Evolutionary conservation across 768 basidiomycete genomes (phyloP).

Genomic region (Lentinula lateritia): DNA sequence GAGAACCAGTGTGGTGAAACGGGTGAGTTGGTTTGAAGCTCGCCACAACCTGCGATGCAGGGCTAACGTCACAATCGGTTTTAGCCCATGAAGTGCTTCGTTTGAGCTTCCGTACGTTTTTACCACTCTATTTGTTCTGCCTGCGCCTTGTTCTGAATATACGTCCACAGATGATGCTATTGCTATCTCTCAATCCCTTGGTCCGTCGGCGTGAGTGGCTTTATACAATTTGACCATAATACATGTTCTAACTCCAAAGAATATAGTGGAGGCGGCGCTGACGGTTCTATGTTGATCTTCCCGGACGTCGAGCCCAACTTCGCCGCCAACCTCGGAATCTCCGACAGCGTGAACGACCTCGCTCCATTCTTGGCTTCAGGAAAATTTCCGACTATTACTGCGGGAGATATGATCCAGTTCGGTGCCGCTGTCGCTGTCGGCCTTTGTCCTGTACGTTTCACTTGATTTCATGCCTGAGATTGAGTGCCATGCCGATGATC

Average conservation of each 20-base stretch:
- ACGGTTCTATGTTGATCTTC: slow-evolving; percentile 24
- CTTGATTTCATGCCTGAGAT: slow-evolving; percentile 10
- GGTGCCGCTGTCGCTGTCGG: slow-evolving; percentile 27
- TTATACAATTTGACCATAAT: no score
- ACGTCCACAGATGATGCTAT: no score
- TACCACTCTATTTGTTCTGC: no score
- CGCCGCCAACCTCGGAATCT: slow-evolving; percentile 10
- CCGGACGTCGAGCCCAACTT: slow-evolving; percentile 16
- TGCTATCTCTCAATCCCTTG: no score
- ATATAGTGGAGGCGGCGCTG: slow-evolving; percentile 23
- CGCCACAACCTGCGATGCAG: no score
- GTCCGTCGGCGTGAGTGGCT: no score
- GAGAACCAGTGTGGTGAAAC: slow-evolving; percentile 27
- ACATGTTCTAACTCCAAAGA: no score
- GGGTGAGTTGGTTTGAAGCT: background rate
- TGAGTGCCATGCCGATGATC: background rate
- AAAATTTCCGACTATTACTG: slow-evolving; percentile 1
- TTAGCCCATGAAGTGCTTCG: no score
- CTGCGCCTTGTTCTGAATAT: no score
- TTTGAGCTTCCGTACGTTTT: no score
- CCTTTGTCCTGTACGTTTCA: slow-evolving; percentile 28
- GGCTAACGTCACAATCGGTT: no score
- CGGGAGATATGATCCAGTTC: slow-evolving; percentile 21
- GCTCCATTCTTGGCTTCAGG: slow-evolving; percentile 3
- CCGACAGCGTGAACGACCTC: slow-evolving; percentile 13